Evolutionary conservation across 1,284 basidiomycete species (phyloP).

Genomic region (Tremellales sp.): DNA sequence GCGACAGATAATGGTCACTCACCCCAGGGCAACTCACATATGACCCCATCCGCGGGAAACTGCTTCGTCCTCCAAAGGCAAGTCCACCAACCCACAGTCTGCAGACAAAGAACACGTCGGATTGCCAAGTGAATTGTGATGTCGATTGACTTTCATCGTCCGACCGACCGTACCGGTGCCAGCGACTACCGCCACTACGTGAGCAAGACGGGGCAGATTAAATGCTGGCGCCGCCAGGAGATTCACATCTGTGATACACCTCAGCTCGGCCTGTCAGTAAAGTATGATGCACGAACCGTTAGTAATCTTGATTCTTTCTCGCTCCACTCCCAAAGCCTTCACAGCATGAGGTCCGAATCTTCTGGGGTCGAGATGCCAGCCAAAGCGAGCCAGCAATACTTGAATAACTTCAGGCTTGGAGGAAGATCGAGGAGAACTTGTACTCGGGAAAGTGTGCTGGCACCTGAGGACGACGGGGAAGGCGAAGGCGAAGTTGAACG

Average conservation of each 20-base stretch:
- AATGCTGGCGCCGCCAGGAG: constrained; percentile 42
- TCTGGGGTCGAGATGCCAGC: constrained; percentile 30
- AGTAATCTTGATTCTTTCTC: constrained; percentile 26
- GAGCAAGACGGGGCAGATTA: constrained; percentile 21
- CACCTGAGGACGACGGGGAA: constrained; percentile 9
- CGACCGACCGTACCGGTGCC: constrained; percentile 42
- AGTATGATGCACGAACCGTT: constrained; percentile 30
- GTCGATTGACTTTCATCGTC: constrained; percentile 24
- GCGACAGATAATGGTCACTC: neutral
- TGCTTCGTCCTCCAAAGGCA: constrained; percentile 37
- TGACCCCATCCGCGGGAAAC: constrained; percentile 40
- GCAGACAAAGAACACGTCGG: neutral
- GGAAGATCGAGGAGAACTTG: constrained; percentile 2
- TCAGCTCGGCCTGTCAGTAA: neutral
- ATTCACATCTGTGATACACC: constrained; percentile 32
- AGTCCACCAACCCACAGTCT: constrained; percentile 2
- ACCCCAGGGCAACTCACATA: constrained; percentile 19
- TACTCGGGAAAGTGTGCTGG: neutral
- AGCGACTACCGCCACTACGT: constrained; percentile 37
- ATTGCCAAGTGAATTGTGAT: neutral
- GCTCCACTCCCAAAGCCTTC: constrained; percentile 14
- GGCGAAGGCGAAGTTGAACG: constrained; percentile 7
- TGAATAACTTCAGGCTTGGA: constrained; percentile 27
- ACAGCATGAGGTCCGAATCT: constrained; percentile 29
- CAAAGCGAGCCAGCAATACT: constrained; percentile 38